phyloP scores from a whole-genome alignment of 192 early-diverging fungal species.

The Podila clonocystis region DNA sequence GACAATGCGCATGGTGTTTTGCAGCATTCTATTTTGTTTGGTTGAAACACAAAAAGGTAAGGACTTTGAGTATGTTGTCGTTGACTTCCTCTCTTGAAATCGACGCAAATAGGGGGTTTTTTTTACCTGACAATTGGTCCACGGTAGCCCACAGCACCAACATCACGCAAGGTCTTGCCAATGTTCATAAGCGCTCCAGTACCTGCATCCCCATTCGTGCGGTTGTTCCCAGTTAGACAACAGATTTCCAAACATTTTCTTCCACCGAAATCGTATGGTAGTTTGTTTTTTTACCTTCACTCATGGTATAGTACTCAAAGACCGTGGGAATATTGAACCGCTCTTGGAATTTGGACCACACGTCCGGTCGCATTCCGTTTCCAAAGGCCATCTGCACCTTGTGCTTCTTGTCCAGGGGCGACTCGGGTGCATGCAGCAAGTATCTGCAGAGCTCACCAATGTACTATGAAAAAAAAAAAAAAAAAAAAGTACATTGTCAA shows the following conservation, averaged over 20 bases:
- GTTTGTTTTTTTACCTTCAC: constrained; percentile 61
- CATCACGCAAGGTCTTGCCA: constrained; percentile 56
- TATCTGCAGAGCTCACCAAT: constrained; percentile 79
- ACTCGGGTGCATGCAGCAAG: constrained; percentile 59
- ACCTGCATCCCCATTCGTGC: constrained; percentile 2
- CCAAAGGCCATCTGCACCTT: constrained; percentile 66
- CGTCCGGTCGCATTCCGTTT: constrained; percentile 76
- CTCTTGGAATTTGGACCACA: constrained; percentile 70
- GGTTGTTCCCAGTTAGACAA: not conserved
- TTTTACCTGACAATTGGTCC: constrained; percentile 53
- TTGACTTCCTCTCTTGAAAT: too few species aligned
- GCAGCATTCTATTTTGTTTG: not conserved
- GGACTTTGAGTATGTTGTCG: too few species aligned
- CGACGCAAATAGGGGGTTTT: too few species aligned
- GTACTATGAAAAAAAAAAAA: constrained; percentile 48
- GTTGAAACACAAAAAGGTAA: constrained; percentile 2
- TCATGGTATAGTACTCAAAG: constrained; percentile 75
- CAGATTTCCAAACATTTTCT: not conserved
- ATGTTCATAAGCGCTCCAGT: constrained; percentile 50
- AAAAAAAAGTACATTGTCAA: not conserved
- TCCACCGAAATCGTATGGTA: not conserved
- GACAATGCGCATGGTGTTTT: constrained; percentile 41
- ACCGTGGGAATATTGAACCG: constrained; percentile 68
- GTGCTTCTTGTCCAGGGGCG: constrained; percentile 62
- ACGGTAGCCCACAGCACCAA: constrained; percentile 71